Evolutionary conservation across 306 rosid genomes (phyloP).

Genomic region (Vigna trinervia): DNA sequence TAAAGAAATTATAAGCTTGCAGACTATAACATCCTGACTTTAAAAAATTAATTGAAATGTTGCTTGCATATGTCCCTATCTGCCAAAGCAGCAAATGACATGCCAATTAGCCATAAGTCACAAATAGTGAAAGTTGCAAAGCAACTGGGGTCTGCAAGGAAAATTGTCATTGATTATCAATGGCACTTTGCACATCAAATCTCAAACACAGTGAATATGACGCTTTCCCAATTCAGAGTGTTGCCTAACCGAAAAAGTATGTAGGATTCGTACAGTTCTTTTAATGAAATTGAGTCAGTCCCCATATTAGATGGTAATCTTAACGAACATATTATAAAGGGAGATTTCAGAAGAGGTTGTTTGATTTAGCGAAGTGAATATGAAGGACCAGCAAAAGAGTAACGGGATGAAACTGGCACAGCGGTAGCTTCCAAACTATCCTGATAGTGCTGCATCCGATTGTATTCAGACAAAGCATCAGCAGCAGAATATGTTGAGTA

Average conservation of each 20-base stretch:
- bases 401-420: constrained; percentile 68
- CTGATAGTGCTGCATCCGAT: constrained; percentile 45
- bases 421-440: constrained; percentile 44
- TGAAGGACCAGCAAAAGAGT: constrained; percentile 70
- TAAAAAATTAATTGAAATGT: background rate
- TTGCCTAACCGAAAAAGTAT: constrained; percentile 7
- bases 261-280: constrained; percentile 7
- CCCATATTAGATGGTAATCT: background rate
- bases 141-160: background rate
- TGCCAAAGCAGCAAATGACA: constrained; percentile 6
- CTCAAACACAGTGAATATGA: constrained; percentile 7
- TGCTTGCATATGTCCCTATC: background rate
- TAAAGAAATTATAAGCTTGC: constrained; percentile 3
- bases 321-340: background rate
- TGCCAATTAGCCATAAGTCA: constrained; percentile 12
- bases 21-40: background rate
- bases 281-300: background rate
- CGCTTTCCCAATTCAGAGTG: constrained; percentile 26
- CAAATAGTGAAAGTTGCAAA: background rate
- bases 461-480: constrained; percentile 55
- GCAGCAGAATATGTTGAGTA: constrained; percentile 62
- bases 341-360: constrained; percentile 5
- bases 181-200: constrained; percentile 14
- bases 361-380: constrained; percentile 53
- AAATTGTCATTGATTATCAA: constrained; percentile 10